Evolutionary conservation across 2,329 filamentous ascomycete genomes (phyloP).

Genomic region (Xylaria sp.): DNA sequence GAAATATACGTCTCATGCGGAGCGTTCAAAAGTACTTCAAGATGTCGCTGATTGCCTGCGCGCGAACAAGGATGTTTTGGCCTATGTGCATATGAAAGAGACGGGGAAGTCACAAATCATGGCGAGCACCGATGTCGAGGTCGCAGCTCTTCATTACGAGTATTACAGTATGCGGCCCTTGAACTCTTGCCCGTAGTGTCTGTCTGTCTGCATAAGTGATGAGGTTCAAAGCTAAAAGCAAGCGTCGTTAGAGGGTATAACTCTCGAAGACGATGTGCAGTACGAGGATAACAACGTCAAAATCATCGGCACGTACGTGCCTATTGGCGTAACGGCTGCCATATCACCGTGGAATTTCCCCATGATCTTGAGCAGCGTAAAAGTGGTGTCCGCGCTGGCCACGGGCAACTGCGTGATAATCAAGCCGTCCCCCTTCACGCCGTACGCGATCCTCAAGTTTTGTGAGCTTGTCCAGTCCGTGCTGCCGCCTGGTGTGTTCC

Average conservation of each 20-base stretch:
- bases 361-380: constrained; percentile 59
- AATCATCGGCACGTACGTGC: constrained; percentile 57
- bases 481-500: constrained; percentile 67
- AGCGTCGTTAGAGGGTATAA: constrained; percentile 46
- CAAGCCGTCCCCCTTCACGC: constrained; percentile 69
- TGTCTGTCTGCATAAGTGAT: neutral
- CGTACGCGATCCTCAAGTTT: constrained; percentile 63
- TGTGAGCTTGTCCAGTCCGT: constrained; percentile 60
- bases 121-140: constrained; percentile 54
- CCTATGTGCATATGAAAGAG: constrained; percentile 59
- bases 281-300: constrained; percentile 58
- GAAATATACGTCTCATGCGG: constrained; percentile 56
- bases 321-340: constrained; percentile 63
- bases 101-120: constrained; percentile 62
- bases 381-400: constrained; percentile 62
- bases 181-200: neutral
- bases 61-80: constrained; percentile 56
- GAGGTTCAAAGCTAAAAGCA: constrained; percentile 19
- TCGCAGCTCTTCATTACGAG: constrained; percentile 52
- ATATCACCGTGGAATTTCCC: constrained; percentile 72
- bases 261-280: constrained; percentile 59
- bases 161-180: constrained; percentile 50
- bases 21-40: constrained; percentile 55
- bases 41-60: constrained; percentile 56
- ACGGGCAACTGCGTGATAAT: constrained; percentile 67